Evolutionary conservation across 345 rosid species (phyloP), one percentile per base, ranked within the genome.

Genomic region (Adansonia digitata): DNA sequence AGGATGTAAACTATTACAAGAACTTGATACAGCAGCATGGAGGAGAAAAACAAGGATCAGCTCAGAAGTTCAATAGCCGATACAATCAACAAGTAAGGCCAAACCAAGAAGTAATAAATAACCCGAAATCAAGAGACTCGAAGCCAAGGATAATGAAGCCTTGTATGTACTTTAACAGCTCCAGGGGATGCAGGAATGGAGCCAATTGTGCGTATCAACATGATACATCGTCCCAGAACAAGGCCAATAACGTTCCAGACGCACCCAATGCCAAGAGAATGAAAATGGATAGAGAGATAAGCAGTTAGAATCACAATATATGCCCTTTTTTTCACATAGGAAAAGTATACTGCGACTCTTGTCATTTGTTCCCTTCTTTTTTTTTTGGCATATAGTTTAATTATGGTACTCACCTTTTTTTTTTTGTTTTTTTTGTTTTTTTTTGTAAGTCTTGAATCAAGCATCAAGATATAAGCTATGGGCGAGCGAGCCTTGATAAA

Each of bases 1-100:
- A 87, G 78, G 97, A 93, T 71, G 45, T 90, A 65, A 91, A 82
- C 80, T 95, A 95, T 78, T 95, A 90, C 74, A 95, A 95, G 84
- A 93, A 83, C 89, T 79, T 95, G 90, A 93, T 95, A 80, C 98
- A 95, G 87, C 97, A 92, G 65, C 99, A 95, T 77, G 99, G 99
- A 51, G 99, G 86, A 20, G 99, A 96, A 65, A 88, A 10, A 14
- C 17, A 27, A 73, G 98, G 91, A 73, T 77, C 79, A 34, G 66
- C 85, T 18, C 91, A 84, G 74, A 94, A 82, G 59, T 84, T 79
- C 61, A 73, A 80, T 39, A 73, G 76, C 80, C 85, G 83, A 13
- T 85, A 78, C 74, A 79, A 77, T 80, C 84, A 69, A 57, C 93
- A 82, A 34, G 31, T 75, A 22, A 84, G 83, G 74, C 61, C 82